Evolutionary conservation across 2,329 filamentous ascomycete species (phyloP).

Genomic region (Colletotrichum sp.): DNA sequence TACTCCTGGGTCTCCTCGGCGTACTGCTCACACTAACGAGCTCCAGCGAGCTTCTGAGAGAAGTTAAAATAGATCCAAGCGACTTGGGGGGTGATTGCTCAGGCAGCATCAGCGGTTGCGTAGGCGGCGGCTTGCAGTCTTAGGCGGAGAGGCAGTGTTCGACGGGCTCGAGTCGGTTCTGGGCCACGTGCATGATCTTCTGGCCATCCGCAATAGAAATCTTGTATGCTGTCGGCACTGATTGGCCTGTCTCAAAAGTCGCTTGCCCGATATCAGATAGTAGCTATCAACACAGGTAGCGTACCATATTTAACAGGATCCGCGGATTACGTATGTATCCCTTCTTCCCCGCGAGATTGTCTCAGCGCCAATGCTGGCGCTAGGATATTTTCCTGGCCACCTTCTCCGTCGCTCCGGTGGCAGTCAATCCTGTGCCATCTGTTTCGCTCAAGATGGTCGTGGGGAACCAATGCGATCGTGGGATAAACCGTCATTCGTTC

Average conservation of each 20-base stretch:
- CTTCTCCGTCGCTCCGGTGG: not conserved
- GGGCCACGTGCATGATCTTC: not conserved
- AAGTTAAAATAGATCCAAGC: no score
- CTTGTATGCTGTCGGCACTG: not conserved
- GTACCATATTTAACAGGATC: not conserved
- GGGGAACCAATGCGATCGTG: not conserved
- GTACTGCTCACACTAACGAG: no score
- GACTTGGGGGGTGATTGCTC: no score
- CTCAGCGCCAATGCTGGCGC: not conserved
- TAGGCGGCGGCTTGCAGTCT: not conserved
- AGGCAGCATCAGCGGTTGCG: not conserved
- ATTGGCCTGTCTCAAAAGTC: not conserved
- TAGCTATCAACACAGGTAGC: not conserved
- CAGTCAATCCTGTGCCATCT: not conserved
- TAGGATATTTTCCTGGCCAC: not conserved
- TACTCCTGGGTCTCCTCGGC: no score
- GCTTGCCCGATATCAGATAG: not conserved
- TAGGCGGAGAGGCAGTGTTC: not conserved
- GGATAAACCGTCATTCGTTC: not conserved
- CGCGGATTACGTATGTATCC: not conserved
- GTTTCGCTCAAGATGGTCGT: not conserved
- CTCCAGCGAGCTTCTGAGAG: no score
- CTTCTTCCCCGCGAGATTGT: not conserved
- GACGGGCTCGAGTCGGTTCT: not conserved
- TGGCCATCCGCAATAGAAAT: not conserved